Evolutionary conservation across 306 rosid genomes (phyloP).

Genomic region (Spatholobus suberectus): DNA sequence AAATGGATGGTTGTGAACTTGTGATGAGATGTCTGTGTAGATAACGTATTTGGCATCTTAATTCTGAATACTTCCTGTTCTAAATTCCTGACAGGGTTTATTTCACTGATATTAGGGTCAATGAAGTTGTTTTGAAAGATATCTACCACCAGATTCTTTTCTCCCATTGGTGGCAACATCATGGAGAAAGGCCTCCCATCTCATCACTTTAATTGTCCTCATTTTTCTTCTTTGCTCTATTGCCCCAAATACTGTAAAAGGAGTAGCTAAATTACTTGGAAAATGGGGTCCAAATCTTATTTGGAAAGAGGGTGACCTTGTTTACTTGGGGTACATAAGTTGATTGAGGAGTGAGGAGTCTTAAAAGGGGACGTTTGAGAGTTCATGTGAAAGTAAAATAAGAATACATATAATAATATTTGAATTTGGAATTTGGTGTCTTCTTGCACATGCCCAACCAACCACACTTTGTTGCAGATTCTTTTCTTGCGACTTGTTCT

Average conservation of each 20-base stretch:
- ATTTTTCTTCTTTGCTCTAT: background rate
- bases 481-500: constrained; percentile 33
- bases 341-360: background rate
- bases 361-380: background rate
- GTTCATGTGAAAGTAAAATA: constrained; percentile 18
- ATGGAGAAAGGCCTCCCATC: constrained; percentile 20
- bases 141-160: constrained; percentile 29
- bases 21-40: background rate
- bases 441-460: constrained; percentile 30
- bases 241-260: background rate
- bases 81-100: background rate
- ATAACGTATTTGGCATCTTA: constrained; percentile 1
- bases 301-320: constrained; percentile 5
- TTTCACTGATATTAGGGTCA: constrained; percentile 23
- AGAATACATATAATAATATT: background rate
- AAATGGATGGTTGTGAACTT: background rate
- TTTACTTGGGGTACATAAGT: background rate
- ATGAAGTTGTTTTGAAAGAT: constrained; percentile 26
- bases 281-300: constrained; percentile 22
- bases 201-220: background rate
- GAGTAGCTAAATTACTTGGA: background rate
- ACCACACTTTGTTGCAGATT: constrained; percentile 14
- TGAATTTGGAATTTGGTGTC: constrained; percentile 36
- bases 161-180: constrained; percentile 26
- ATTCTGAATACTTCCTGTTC: background rate